Base-by-base conservation (phyloP, 495 filamentous ascomycete genomes). In the Penicillium psychrofluorescens region DNA sequence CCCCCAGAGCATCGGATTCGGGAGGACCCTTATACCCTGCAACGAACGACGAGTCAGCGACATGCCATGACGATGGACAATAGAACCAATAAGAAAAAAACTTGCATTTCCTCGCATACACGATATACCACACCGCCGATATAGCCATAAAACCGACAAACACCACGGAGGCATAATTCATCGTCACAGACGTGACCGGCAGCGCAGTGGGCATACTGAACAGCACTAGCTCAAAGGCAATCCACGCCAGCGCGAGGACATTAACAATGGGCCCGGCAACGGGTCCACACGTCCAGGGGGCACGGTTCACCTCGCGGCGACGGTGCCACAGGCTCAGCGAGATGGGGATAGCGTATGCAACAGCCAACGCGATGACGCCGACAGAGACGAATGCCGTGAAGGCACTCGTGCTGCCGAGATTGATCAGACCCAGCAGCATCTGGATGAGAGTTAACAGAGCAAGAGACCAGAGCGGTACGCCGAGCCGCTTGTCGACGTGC, bases 361-460 rank as follows among this genome's bases (percentile, higher is more conserved):
- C 60, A 0, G 78, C 78, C 38, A 83, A 59, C 8, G 67, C 72
- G 31, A 83, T 80, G 37, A 82, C 77, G 10, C 77, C 80, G 2
- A 82, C 77, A 8, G 78, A 79, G 12, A 75, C 77, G 50, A 85
- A 84, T 9, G 77, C 79, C 38, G 76, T 81, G 61, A 84, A 80
- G 7, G 79, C 80, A 8, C 70, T 71, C 7, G 63, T 53, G 12
- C 71, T 77, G 13, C 78, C 79, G n/a, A 85, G 71, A 46, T 80
- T 81, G 55, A 84, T 83, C n/a, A 83, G 58, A 0, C 77, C 77
- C 1, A 84, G 60, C 4, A 71, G 48, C 43, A 74, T 66, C 11
- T 78, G 72, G 35, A 71, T 54, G 0, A 58, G 22, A 0, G 67
- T 72, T 0, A 65, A 29, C 7, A 70, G 54, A 11, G 55, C 43